A percentile compares a stretch with the other conserved stretches of the same genome.
Evolutionary conservation across 2,329 filamentous ascomycete species (phyloP).

Genomic region (Pseudocercospora crystallina): DNA sequence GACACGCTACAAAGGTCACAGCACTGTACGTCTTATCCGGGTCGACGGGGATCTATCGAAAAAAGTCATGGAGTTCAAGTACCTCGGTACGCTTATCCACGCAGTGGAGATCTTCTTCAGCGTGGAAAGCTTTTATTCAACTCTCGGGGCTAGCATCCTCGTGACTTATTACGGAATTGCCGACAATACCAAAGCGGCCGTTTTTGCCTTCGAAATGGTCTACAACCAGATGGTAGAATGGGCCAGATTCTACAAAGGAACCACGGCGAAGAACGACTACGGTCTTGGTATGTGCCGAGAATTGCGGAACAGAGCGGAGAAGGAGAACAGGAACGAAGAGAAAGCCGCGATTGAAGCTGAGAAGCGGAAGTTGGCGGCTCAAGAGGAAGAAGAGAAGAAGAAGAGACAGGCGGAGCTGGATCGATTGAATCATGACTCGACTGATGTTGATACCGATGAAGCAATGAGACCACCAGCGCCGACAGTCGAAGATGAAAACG

Average conservation of each 20-base stretch:
- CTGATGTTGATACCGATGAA: background rate
- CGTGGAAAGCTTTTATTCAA: conserved; percentile 4
- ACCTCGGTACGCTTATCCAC: background rate
- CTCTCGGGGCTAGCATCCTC: background rate
- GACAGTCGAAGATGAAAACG: background rate
- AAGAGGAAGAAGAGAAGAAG: background rate
- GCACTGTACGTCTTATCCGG: conserved; percentile 11
- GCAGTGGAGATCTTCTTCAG: conserved; percentile 16
- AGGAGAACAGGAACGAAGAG: conserved; percentile 13
- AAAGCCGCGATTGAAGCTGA: conserved; percentile 12
- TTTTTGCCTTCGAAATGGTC: conserved; percentile 27
- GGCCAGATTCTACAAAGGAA: conserved; percentile 16
- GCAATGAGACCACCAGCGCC: background rate
- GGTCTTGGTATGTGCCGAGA: conserved; percentile 15
- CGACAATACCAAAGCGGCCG: conserved; percentile 26
- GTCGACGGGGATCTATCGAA: conserved; percentile 12
- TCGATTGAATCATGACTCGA: background rate
- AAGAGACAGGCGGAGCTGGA: conserved; percentile 3
- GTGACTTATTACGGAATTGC: conserved; percentile 29
- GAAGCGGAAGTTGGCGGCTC: background rate
- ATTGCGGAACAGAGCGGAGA: conserved; percentile 3
- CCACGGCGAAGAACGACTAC: conserved; percentile 15
- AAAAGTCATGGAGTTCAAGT: conserved; percentile 2
- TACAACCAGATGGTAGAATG: conserved; percentile 25
- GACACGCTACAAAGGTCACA: conserved; percentile 9